Base-by-base conservation (phyloP, 2,329 filamentous ascomycete species). In the Piedraia hortae region DNA sequence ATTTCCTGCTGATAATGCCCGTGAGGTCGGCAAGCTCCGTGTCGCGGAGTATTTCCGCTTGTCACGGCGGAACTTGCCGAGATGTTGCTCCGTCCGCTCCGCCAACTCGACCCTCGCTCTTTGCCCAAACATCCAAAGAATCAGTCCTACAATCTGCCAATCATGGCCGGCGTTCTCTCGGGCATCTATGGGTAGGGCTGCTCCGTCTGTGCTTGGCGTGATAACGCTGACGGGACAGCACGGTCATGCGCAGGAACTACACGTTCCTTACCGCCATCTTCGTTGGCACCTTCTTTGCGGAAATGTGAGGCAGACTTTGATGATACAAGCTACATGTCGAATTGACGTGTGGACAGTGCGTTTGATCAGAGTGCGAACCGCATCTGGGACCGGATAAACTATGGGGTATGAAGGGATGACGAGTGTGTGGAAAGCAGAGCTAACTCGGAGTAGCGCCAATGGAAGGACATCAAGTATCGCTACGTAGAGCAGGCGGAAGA, bases 381-480 rank as follows among this genome's bases (percentile, higher is more conserved):
- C 47, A 42, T 91, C 46, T 97, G 85, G 85, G 77, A 97, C 49
- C 59, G 51, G 46, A 51, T 80, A 46, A 97, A 97, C 66, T 62
- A 60, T 42, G 85, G 85, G 41, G 82, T 91, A 75, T 43, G 74
- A 2, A 16, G 4, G 4, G 12, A 7, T 4, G 3, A 6, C 10
- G 2, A 3, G 2, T 6, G 11, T 21, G 4, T n/a, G 6, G 2
- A 7, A 7, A 17, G 10, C 7, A 7, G 10, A 17, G 10, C 16
- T 17, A 10, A 17, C 7, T 17, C 12, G n/a, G 3, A n/a, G 6
- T 43, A 93, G 82, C 77, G 82, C 43, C 82, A 91, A 88, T 93
- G 85, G 85, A 91, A 91, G 63, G 85, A 97, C 49, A 91, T 97
- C 57, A 82, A 88, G 55, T 55, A 68, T 49, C 69, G 62, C 51